Evolutionary conservation across 1,284 basidiomycete species (phyloP).

Genomic region (Golubevia sp.): DNA sequence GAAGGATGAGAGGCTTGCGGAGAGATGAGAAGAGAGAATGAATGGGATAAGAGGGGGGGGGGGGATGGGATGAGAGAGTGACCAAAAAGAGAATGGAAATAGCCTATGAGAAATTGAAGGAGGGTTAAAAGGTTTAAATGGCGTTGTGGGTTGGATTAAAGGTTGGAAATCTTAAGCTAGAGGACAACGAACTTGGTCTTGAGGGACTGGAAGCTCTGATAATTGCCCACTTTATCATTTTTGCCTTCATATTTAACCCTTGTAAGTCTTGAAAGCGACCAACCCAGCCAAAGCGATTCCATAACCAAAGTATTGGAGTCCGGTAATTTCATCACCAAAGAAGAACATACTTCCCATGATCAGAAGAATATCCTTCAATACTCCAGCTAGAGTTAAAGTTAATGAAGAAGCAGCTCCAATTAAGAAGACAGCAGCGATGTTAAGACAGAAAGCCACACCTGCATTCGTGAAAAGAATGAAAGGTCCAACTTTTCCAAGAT

Average conservation of each 20-base stretch:
- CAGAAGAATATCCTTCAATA: slow-evolving; percentile 91
- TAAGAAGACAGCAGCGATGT: slow-evolving; percentile 91
- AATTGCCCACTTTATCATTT: not conserved
- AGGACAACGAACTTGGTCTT: not conserved
- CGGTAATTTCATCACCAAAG: slow-evolving; percentile 78
- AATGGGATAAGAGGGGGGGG: not conserved
- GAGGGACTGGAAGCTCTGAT: not conserved
- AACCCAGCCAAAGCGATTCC: slow-evolving; percentile 80
- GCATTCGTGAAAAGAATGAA: slow-evolving; percentile 82
- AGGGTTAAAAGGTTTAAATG: no score
- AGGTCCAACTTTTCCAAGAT: slow-evolving; percentile 74
- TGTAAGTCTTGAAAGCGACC: slow-evolving; percentile 78
- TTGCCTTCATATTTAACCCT: slow-evolving; percentile 67
- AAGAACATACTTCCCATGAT: slow-evolving; percentile 85
- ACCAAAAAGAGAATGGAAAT: not conserved
- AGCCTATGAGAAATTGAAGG: not conserved
- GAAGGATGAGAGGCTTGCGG: not conserved
- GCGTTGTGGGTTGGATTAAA: not conserved
- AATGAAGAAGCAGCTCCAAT: slow-evolving; percentile 85
- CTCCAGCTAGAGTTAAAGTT: slow-evolving; percentile 89
- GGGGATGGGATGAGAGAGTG: not conserved
- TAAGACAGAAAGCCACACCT: slow-evolving; percentile 83
- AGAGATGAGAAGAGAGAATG: slow-evolving; percentile 16
- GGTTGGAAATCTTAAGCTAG: not conserved
- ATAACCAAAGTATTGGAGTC: slow-evolving; percentile 86